Evolutionary conservation across 2,329 filamentous ascomycete species (phyloP), one percentile per base, ranked within the genome.

Genomic region (Trichoderma gracile): DNA sequence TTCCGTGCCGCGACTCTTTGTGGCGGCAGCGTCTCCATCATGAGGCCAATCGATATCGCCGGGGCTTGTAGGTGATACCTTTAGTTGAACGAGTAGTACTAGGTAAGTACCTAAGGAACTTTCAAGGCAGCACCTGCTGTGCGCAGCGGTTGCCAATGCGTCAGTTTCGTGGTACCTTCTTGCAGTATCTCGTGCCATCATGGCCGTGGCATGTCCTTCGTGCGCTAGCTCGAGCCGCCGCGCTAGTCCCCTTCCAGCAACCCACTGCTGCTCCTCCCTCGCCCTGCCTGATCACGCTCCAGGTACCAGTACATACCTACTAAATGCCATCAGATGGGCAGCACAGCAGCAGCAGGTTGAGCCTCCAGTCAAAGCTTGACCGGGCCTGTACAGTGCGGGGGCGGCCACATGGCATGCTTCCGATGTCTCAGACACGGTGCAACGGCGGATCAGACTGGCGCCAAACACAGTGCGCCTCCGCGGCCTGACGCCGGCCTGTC

Each of bases 351-450:
- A 38, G 33, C 33, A 38, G 33, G 33, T 9, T 38, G 33, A 38
- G 33, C 33, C 3, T 38, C 33, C 33, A 38, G 33, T 38, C 33
- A 14, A 10, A 14, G 33, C 33, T 14, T 38, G 33, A 14, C 33
- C 33, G 33, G n/a, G 50, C 19, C 8, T 15, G n/a, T 47, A 58
- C 55, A 58, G 55, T 58, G 33, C 49, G 61, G 53, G 6, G 33
- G 21, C 3, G 21, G 53, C 55, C 63, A 65, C 55, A 65, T 65
- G 63, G 63, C 63, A 19, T 40, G 14, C 53, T 49, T 42, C 56
- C 33, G 47, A 47, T 27, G 55, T 60, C 56, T 65, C 17, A 60
- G 63, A 65, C 63, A 64, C 46, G 46, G 54, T 58, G 53, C 46
- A 58, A 40, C 58, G 47, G 33, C 58, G 21, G 33, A 47, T 33